Evolutionary conservation across 495 filamentous ascomycete species (phyloP), one percentile per base, ranked within the genome.

Genomic region (Hypoxylon cercidicola): DNA sequence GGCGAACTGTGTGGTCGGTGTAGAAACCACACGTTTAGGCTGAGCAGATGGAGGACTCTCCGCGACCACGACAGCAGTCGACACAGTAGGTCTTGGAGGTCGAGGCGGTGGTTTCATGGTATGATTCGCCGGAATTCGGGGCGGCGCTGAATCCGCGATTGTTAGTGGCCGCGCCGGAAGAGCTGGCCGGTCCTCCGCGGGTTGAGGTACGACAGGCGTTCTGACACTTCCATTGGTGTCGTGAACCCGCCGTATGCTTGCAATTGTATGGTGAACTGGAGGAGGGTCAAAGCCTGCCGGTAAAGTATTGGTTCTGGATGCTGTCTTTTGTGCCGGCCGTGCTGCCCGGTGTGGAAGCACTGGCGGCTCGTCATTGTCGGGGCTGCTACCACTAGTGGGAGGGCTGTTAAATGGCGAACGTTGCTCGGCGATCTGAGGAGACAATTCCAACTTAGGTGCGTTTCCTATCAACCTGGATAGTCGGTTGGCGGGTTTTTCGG

Each of bases 361-460:
- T 4, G 83, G 77, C 28, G 78, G 76, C 7, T 75, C 77, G 5
- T 81, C 79, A 25, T 79, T 76, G 55, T 81, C 81, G 5, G 81
- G 74, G 48, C 85, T 90, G 51, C 86, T 89, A 12, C 87, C 86
- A 65, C 89, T 96, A 55, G 87, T 89, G 12, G 94, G 93, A 10
- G 93, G 94, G 28, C 93, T 97, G 74, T 81, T 93, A 70, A 99
- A 97, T 0, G 95, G 94, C 5, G 95, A 97, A 0, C 90, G 78
- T 55, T 70, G 76, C 16, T 79, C 78, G 46, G 61, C 50, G 28
- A 71, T 59, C 12, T 67, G 71, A 47, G 55, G 69, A 30, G 56
- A 72, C n/a, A 72, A 46, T 28, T 79, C 75, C n/a, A 71, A 34
- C 15, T 69, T 69, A 9, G 70, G 71, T 28, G 64, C 64, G 48